These are phyloP conservation scores for Calonectria pseudoreteaudii DNA, from an alignment of 2,329 filamentous ascomycete genomes.

Conservation along the genomic window DNA sequence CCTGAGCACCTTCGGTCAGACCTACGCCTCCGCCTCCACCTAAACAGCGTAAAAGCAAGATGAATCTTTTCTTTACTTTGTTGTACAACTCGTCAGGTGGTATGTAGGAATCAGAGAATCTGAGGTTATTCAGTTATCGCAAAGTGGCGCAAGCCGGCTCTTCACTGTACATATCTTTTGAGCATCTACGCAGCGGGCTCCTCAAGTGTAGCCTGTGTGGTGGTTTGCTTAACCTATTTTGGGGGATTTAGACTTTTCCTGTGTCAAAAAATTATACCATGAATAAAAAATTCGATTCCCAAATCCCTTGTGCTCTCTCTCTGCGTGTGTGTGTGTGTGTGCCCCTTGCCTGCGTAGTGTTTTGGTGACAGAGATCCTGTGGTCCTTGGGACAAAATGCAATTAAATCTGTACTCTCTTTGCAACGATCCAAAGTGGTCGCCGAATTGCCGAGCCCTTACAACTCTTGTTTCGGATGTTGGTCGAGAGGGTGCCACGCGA, in stretches of 20 bases:
- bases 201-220: slow-evolving; percentile 6
- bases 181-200: slow-evolving; percentile 31
- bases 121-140: slow-evolving; percentile 35
- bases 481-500: not conserved
- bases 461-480: not conserved
- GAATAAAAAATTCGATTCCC: slow-evolving; percentile 32
- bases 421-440: not conserved
- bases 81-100: slow-evolving; percentile 53
- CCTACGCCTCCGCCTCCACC: slow-evolving; percentile 57
- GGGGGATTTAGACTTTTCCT: slow-evolving; percentile 27
- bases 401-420: not conserved
- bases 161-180: slow-evolving; percentile 48
- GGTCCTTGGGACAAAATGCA: not conserved
- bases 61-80: slow-evolving; percentile 44
- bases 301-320: slow-evolving; percentile 10
- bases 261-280: slow-evolving; percentile 22
- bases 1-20: slow-evolving; percentile 61
- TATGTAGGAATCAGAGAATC: slow-evolving; percentile 36
- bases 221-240: slow-evolving; percentile 26
- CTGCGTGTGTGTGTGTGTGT: no score
- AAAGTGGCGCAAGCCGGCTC: slow-evolving; percentile 38
- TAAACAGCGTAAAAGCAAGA: slow-evolving; percentile 8
- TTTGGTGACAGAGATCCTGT: not conserved
- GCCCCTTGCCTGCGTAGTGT: not conserved
- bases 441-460: not conserved